Conservation (phyloP, 2,329 filamentous ascomycete genomes). For the Colletotrichum karsti region DNA sequence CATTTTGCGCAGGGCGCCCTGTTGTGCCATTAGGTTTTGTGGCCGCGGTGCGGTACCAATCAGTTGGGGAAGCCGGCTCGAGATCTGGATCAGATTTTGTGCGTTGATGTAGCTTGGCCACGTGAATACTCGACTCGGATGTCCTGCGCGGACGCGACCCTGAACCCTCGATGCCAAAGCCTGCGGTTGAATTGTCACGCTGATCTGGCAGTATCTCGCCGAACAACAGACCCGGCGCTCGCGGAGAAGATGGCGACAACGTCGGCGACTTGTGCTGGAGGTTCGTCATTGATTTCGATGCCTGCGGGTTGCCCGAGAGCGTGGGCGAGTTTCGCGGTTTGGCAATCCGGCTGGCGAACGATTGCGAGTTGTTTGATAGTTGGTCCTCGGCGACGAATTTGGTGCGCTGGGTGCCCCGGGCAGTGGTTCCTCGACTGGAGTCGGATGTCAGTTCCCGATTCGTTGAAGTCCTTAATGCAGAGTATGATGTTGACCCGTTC, state of each 20-base stretch:
- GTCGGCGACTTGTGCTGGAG: constrained; percentile 36
- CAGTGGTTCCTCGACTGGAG: constrained; percentile 14
- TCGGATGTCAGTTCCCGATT: constrained; percentile 41
- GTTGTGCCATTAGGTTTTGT: constrained; percentile 32
- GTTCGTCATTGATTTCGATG: constrained; percentile 45
- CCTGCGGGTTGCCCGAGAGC: constrained; percentile 41
- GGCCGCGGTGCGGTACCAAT: constrained; percentile 64
- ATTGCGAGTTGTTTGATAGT: constrained; percentile 62
- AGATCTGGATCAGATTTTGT: constrained; percentile 64
- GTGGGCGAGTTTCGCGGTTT: constrained; percentile 51
- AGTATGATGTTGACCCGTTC: constrained; percentile 46
- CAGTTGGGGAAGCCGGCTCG: constrained; percentile 71
- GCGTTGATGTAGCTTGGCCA: constrained; percentile 57
- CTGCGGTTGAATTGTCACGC: constrained; percentile 58
- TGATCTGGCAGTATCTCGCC: constrained; percentile 76
- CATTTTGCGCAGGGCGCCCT: constrained; percentile 19
- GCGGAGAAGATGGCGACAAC: constrained; percentile 39
- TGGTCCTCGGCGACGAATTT: constrained; percentile 60
- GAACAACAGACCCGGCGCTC: constrained; percentile 69
- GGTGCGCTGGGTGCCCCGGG: constrained; percentile 47
- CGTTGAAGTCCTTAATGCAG: constrained; percentile 47
- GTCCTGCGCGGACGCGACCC: constrained; percentile 64
- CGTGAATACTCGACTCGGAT: constrained; percentile 75
- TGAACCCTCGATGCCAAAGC: constrained; percentile 67
- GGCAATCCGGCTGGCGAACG: constrained; percentile 67